Conservation (phyloP, 345 rosid genomes). For the Camelina sativa region DNA sequence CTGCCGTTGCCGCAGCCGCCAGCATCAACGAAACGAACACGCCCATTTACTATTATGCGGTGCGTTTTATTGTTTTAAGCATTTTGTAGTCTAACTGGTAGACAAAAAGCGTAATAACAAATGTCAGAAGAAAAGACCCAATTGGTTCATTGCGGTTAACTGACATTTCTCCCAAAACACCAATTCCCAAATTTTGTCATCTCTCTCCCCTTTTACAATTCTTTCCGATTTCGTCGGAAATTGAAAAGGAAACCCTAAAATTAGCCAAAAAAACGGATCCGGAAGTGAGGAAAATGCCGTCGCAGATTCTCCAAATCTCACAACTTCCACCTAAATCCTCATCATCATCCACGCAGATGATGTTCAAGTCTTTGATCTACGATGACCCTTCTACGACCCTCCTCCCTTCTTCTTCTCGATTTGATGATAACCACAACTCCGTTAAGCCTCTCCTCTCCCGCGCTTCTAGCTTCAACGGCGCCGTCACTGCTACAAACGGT, state of each 20-base stretch:
- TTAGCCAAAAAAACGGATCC: conserved; percentile 13
- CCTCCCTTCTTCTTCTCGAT: conserved; percentile 55
- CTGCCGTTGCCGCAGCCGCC: too few species aligned
- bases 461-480: conserved; percentile 53
- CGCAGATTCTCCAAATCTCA: conserved; percentile 51
- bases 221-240: conserved; percentile 2
- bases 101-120: too few species aligned
- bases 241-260: neutral
- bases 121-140: too few species aligned
- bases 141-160: too few species aligned
- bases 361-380: conserved; percentile 49
- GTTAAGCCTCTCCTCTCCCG: conserved; percentile 61
- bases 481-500: conserved; percentile 1
- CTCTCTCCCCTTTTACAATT: too few species aligned
- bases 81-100: too few species aligned
- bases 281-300: conserved; percentile 46
- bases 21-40: too few species aligned
- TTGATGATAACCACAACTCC: conserved; percentile 50
- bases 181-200: too few species aligned
- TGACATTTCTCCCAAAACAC: too few species aligned
- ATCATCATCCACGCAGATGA: conserved; percentile 34
- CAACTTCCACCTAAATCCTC: conserved; percentile 41
- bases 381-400: conserved; percentile 57
- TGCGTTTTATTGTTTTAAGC: too few species aligned
- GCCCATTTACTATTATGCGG: too few species aligned